Evolutionary conservation across 1,139 yeast genomes (phyloP), one percentile per base, ranked within the genome.

Genomic region (Eremothecium sinecaudum): DNA sequence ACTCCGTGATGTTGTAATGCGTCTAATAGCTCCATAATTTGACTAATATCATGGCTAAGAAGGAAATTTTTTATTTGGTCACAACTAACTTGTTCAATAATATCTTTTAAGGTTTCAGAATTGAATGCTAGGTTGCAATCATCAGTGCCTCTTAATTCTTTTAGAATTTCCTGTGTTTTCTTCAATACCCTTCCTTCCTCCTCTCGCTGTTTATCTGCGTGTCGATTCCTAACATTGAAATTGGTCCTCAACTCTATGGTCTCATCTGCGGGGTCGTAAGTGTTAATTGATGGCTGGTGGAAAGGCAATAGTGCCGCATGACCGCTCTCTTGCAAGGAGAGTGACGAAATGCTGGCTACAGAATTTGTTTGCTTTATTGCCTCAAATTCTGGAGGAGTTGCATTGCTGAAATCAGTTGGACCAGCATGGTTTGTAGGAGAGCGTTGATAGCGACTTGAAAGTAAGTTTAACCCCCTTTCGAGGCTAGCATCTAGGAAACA

Each of bases 401-500:
- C 7, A 7, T 23, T 18, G 9, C 30, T 18, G 24, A 11, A 9
- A 25, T 18, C 19, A 13, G 9, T 12, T 8, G 7, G 7, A n/a
- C 4, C 30, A n/a, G 10, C 21, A n/a, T 19, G 9, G 3, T 27
- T 11, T 9, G 9, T 7, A 4, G 17, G 21, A 17, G 17, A 10
- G 10, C 32, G 28, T 11, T 23, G 33, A 28, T 51, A 46, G 26
- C 52, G 53, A 25, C 56, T 50, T 9, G 66, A 71, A 40, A 79
- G 62, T 43, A 79, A 58, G 40, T 67, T 66, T 26, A 78, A 51
- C 1, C 82, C 83, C 46, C 74, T 75, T 44, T 76, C 80, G 35
- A 80, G 66, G 8, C 86, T 73, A 7, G 79, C 72, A 54, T 79
- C 86, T 36, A 79, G 65, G 41, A 75, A 70, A 39, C 82, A 74